These are phyloP conservation scores for Didymella segeticola DNA, from an alignment of 2,329 filamentous ascomycete species.

Conservation along the genomic window DNA sequence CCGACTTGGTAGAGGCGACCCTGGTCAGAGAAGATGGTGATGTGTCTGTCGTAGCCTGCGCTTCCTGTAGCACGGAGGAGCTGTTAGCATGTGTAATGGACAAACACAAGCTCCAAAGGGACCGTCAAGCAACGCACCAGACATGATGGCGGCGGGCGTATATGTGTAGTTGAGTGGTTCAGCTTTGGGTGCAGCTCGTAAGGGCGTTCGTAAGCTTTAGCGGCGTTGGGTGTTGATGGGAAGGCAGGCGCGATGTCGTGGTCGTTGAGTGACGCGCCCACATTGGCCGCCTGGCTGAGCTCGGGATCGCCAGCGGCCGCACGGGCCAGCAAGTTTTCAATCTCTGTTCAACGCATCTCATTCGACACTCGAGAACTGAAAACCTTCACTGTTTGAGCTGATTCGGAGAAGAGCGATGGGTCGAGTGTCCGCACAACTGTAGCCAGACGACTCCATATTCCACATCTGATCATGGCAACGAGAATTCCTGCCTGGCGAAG, in stretches of 20 bases:
- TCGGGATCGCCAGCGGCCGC: constrained; percentile 22
- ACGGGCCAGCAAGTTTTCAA: constrained; percentile 13
- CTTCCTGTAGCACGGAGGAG: constrained; percentile 40
- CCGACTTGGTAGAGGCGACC: constrained; percentile 99
- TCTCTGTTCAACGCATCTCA: constrained; percentile 42
- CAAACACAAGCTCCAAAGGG: constrained; percentile 23
- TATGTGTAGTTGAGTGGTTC: constrained; percentile 34
- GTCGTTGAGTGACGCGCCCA: constrained; percentile 39
- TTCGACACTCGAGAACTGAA: constrained; percentile 41
- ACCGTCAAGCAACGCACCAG: constrained; percentile 47
- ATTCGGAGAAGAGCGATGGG: constrained; percentile 47
- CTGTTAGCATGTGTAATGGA: constrained; percentile 37
- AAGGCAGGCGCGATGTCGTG: constrained; percentile 30
- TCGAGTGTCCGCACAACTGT: constrained; percentile 26
- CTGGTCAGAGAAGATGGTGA: constrained; percentile 99
- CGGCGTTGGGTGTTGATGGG: constrained; percentile 30
- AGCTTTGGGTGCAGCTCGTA: constrained; percentile 39
- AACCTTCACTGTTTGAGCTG: constrained; percentile 38
- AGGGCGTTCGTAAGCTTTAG: constrained; percentile 39
- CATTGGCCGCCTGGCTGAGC: constrained; percentile 39
- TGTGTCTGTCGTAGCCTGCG: constrained; percentile 92
- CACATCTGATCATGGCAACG: constrained; percentile 40
- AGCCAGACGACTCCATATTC: constrained; percentile 33
- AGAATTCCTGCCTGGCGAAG: constrained; percentile 64
- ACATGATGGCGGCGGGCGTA: constrained; percentile 47